These are phyloP conservation scores for Hypoxylon sp. DNA, from an alignment of 2,329 filamentous ascomycete species.

Conservation along the genomic window DNA sequence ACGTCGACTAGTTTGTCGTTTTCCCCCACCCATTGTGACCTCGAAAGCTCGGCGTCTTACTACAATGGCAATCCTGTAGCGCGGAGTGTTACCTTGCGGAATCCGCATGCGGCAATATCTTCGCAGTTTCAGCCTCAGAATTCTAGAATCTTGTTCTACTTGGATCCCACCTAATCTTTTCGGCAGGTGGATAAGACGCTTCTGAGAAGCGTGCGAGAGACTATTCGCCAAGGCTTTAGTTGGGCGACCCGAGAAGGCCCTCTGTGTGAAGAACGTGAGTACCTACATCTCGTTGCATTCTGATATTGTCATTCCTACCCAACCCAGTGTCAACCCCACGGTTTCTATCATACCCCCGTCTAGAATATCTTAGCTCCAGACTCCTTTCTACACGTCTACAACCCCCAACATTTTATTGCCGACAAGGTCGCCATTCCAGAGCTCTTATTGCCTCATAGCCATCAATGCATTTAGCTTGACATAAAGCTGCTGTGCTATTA, in stretches of 20 bases:
- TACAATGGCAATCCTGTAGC: constrained; percentile 45
- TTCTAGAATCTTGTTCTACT: constrained; percentile 44
- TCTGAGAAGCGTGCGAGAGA: constrained; percentile 88
- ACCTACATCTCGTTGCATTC: constrained; percentile 45
- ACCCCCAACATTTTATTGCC: constrained; percentile 16
- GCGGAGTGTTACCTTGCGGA: constrained; percentile 45
- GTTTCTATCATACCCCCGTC: constrained; percentile 33
- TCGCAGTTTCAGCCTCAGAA: constrained; percentile 47
- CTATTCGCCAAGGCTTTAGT: constrained; percentile 94
- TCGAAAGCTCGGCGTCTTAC: constrained; percentile 48
- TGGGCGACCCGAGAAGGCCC: constrained; percentile 97
- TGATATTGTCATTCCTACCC: constrained; percentile 37
- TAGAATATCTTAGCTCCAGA: constrained; percentile 26
- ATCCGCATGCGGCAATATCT: constrained; percentile 45
- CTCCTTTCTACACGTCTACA: constrained; percentile 19
- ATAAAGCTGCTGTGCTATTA: constrained; percentile 23
- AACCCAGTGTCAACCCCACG: constrained; percentile 43
- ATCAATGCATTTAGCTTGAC: constrained; percentile 16
- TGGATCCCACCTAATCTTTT: constrained; percentile 53
- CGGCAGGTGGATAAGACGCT: constrained; percentile 89
- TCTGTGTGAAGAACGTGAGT: constrained; percentile 95
- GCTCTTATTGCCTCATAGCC: constrained; percentile 15
- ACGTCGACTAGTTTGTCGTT: constrained; percentile 54
- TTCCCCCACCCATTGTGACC: constrained; percentile 40
- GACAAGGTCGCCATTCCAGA: constrained; percentile 24